A percentile compares a stretch with the other conserved stretches of the same genome.
These are phyloP conservation scores for Plectranthus barbatus DNA, from an alignment of 257 asterid genomes.

Conservation along the genomic window DNA sequence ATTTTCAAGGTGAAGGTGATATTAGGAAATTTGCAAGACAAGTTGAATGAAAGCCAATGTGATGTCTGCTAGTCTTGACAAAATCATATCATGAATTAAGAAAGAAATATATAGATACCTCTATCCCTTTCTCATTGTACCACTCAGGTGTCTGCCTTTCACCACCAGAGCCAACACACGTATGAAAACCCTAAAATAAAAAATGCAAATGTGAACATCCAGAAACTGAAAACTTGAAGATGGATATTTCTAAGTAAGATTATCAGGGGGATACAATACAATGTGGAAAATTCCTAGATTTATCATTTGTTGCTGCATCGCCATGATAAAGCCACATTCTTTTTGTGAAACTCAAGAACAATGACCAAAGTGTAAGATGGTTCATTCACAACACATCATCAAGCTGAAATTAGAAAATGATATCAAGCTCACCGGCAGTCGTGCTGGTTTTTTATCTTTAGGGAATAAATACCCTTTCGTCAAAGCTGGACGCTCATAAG, in stretches of 20 bases:
- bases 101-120: slow-evolving; percentile 34
- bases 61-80: neutral
- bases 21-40: too few relatives aligned
- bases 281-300: slow-evolving; percentile 1
- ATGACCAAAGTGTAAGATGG: slow-evolving; percentile 1
- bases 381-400: neutral
- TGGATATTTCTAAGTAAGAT: neutral
- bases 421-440: slow-evolving; percentile 66
- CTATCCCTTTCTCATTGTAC: slow-evolving; percentile 96
- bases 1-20: neutral
- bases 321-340: neutral
- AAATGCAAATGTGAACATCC: slow-evolving; percentile 14
- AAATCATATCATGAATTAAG: neutral
- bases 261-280: too few relatives aligned
- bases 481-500: slow-evolving; percentile 95
- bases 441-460: slow-evolving; percentile 87
- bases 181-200: slow-evolving; percentile 77
- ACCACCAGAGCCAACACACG: slow-evolving; percentile 93
- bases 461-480: slow-evolving; percentile 89
- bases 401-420: neutral
- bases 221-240: neutral
- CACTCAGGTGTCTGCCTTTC: slow-evolving; percentile 97
- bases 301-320: neutral
- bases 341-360: slow-evolving; percentile 5
- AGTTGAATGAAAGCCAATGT: neutral